Base-by-base conservation (phyloP, 768 basidiomycete species). In the Suillus fuscotomentosus region DNA sequence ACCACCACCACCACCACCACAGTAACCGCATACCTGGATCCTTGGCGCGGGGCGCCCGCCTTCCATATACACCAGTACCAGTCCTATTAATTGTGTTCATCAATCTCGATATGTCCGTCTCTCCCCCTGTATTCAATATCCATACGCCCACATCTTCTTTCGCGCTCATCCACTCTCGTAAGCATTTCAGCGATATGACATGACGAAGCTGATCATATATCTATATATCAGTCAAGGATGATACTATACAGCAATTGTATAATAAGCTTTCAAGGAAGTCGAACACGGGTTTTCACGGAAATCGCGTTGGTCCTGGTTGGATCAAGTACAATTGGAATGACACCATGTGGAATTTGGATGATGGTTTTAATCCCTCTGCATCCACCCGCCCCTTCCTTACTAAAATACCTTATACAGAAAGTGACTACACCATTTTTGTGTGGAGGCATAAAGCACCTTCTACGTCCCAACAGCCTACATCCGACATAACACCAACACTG, bases 281-380 rank as follows among this genome's bases (percentile, higher is more conserved):
- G 0, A 80, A 83, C 50, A 80, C 81, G 0, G 85, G 86, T 24
- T 88, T 88, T 70, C 77, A 81, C 61, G 85, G 85, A 20, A 78
- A 84, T 65, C 84, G 85, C 22, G 85, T 95, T 22, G 88, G 86
- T 38, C 81, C 90, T 17, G 90, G 91, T 42, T 94, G 93, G 86
- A 79, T 97, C 56, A 94, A 95, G 70, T 98, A 98, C 72, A 86
- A 91, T 66, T 95, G 86, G 80, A 87, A 88, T 67, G 85, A 87
- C 15, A 80, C 86, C 0, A 75, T 92, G 57, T 97, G 92, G 92
- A 90, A 91, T 71, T 78, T 98, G 13, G 94, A 97, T 72, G 95
- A 98, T 71, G 95, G 95, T 91, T 70, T 70, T 79, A 73, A 17
- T 39, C 36, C 60, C n/a, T 41, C 42, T 24, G 7, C 42, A 4